Conservation (phyloP, 768 basidiomycete species). For the Paxillus involutus region DNA sequence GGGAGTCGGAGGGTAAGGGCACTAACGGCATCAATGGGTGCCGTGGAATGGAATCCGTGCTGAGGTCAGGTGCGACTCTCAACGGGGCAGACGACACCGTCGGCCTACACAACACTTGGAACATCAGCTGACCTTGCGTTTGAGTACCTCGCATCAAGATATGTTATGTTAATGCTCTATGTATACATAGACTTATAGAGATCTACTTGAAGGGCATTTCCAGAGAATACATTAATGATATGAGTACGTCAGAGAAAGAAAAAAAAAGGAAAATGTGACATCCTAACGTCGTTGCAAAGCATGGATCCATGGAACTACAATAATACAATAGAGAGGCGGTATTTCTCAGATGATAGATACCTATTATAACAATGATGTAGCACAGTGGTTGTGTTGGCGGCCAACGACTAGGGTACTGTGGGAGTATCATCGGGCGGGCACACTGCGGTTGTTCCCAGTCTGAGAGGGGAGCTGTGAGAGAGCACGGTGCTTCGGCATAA, state of each 20-base stretch:
- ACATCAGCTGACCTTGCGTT: slow-evolving; percentile 29
- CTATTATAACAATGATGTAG: background rate
- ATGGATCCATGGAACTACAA: slow-evolving; percentile 15
- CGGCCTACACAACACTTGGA: slow-evolving; percentile 77
- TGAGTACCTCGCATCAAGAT: background rate
- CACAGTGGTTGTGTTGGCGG: background rate
- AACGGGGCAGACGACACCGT: slow-evolving; percentile 76
- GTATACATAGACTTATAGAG: background rate
- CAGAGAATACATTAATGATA: slow-evolving; percentile 1
- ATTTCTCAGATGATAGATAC: slow-evolving; percentile 6
- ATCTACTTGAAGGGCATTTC: background rate
- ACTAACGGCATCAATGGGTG: slow-evolving; percentile 18
- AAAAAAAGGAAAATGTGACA: background rate
- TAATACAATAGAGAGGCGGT: slow-evolving; percentile 8
- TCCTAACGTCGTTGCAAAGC: slow-evolving; percentile 4
- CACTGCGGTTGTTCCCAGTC: slow-evolving; percentile 17
- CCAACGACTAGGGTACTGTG: background rate
- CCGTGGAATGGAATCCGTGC: slow-evolving; percentile 19
- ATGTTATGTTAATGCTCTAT: slow-evolving; percentile 1
- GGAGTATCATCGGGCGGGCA: slow-evolving; percentile 21
- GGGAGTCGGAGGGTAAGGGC: slow-evolving; percentile 36
- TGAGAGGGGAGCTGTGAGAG: slow-evolving; percentile 52
- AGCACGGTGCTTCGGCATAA: slow-evolving; percentile 76
- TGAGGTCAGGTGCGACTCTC: slow-evolving; percentile 21
- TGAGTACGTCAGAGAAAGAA: background rate